Base-by-base conservation (phyloP, 2,329 filamentous ascomycete genomes). In the Mycocentrospora acerina region DNA sequence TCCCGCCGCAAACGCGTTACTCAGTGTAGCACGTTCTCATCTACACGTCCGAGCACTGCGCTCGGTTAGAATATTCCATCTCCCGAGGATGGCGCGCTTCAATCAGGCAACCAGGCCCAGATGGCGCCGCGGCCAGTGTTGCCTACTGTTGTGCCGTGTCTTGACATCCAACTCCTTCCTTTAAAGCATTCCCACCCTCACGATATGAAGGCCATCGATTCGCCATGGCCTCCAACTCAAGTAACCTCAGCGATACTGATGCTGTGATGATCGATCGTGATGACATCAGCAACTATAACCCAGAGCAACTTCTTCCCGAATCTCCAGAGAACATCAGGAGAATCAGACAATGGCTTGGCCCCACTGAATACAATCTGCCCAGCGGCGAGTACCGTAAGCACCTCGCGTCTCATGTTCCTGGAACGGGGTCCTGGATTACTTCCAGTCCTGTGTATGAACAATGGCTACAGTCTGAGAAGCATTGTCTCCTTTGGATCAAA, bases 201-300 rank as follows among this genome's bases (percentile, higher is more conserved):
- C n/a, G n/a, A n/a, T n/a, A n/a, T n/a, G n/a, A n/a, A n/a, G n/a
- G n/a, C n/a, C n/a, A n/a, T n/a, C n/a, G n/a, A n/a, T n/a, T n/a
- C n/a, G n/a, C n/a, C n/a, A 33, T 39, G 30, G 13, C 30, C 6
- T 9, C 7, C n/a, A 22, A 8, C 29, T 25, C n/a, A 6, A 34
- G 22, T 17, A 31, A 7, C 22, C n/a, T n/a, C n/a, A 24, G 8
- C 22, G 29, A 31, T 25, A 38, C 42, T 28, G 60, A 65, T 29
- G 48, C 45, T 8, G 49, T 59, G 1, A 3, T 67, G 3, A 46
- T 66, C 5, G 46, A 47, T 11, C 48, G 34, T 2, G 56, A 64
- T 29, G 54, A 68, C 26, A 36, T 60, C 19, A 63, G 49, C 40
- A 52, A 68, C 32, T 68, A 58, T 44, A 68, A 67, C 28, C 42